A percentile compares a stretch with the other conserved stretches of the same genome.
phyloP scores from a whole-genome alignment of 768 basidiomycete species.

The Pisolithus albus region DNA sequence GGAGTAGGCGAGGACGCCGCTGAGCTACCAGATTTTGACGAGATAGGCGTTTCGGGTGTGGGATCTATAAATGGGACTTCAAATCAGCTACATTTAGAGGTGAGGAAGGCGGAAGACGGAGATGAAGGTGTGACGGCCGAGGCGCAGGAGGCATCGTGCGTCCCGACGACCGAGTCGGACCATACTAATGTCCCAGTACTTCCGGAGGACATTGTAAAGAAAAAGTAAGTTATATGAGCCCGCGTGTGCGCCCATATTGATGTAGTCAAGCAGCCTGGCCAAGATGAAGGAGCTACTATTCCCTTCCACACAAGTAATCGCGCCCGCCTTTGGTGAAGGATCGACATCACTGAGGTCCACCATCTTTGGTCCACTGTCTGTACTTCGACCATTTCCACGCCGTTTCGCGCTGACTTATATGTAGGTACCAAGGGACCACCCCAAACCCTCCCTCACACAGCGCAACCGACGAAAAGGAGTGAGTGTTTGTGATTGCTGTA shows the following conservation, averaged over 20 bases:
- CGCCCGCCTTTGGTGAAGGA: conserved; percentile 11
- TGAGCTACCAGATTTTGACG: conserved; percentile 52
- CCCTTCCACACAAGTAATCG: conserved; percentile 28
- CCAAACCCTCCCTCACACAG: not conserved
- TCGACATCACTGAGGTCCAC: conserved; percentile 45
- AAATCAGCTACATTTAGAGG: conserved; percentile 2
- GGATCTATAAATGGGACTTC: conserved; percentile 2
- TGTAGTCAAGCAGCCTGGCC: conserved; percentile 28
- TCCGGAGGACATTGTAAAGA: conserved; percentile 19
- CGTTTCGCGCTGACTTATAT: not conserved
- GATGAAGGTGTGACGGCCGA: too few species aligned
- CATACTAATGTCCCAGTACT: not conserved
- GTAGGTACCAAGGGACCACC: conserved; percentile 21
- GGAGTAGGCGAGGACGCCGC: conserved; percentile 38
- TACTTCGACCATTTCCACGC: conserved; percentile 6
- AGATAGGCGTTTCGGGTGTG: conserved; percentile 21
- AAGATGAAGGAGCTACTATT: conserved; percentile 43
- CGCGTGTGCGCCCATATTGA: conserved; percentile 1
- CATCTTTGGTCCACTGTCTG: conserved; percentile 63
- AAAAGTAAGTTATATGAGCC: conserved; percentile 13
- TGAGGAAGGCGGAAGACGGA: not conserved
- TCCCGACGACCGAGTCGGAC: too few species aligned
- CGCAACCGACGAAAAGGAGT: conserved; percentile 13
- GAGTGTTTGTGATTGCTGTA: conserved; percentile 2
- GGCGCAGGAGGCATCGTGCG: too few species aligned